phyloP scores from a whole-genome alignment of 73 alveolate genomes.

The Tetrahymena elliotti region DNA sequence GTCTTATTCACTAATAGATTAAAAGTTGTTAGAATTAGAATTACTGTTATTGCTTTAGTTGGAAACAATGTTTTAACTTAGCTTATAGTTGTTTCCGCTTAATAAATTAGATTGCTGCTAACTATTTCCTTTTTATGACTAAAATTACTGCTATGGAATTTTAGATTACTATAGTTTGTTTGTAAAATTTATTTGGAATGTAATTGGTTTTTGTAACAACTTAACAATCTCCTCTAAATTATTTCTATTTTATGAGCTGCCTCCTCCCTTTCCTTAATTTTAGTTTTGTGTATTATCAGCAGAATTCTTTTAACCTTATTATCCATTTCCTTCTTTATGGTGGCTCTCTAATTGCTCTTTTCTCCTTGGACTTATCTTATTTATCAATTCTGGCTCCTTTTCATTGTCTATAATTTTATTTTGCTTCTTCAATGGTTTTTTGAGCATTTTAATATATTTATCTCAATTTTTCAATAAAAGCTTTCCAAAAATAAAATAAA shows the following conservation, averaged over 20 bases:
- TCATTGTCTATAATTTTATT: neutral
- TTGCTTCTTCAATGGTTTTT: neutral
- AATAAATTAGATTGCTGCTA: neutral
- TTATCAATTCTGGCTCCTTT: neutral
- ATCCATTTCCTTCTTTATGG: neutral
- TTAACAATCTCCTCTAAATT: neutral
- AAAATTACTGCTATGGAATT: neutral
- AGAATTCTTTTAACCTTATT: neutral
- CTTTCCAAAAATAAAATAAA: neutral
- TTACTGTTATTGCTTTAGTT: neutral
- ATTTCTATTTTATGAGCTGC: neutral
- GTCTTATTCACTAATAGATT: neutral
- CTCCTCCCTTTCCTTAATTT: neutral
- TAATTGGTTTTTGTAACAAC: neutral
- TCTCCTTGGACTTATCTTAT: neutral
- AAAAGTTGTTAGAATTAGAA: neutral
- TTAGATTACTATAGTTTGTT: neutral
- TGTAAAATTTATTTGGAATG: neutral
- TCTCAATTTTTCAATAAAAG: neutral
- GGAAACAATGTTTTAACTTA: neutral
- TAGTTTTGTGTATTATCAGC: neutral
- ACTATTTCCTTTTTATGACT: neutral
- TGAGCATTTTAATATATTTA: neutral
- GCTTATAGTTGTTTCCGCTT: neutral
- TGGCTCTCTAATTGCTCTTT: neutral